Evolutionary conservation across 208 protist species (phyloP).

Genomic region (Leishmania lainsoni): DNA sequence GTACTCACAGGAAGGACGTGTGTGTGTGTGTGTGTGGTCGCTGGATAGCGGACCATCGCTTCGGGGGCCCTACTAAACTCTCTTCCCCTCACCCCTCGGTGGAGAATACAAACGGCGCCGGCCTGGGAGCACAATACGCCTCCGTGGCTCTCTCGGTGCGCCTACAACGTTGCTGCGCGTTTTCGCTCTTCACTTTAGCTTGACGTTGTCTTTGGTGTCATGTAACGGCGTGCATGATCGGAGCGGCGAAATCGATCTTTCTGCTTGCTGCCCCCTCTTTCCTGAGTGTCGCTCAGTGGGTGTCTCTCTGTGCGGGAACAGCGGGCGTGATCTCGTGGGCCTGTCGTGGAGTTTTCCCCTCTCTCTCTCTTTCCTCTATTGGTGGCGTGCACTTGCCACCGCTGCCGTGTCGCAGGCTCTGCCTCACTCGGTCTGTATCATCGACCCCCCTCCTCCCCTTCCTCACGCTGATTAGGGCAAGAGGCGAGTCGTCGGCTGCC

Average conservation of each 20-base stretch:
- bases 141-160: neutral
- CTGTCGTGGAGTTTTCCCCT: neutral
- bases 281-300: neutral
- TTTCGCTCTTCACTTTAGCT: neutral
- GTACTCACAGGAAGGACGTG: neutral
- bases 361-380: neutral
- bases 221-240: neutral
- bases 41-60: neutral
- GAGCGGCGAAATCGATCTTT: neutral
- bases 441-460: neutral
- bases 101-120: neutral
- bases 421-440: neutral
- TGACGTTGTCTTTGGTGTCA: neutral
- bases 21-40: neutral
- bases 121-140: neutral
- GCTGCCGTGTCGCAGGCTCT: neutral
- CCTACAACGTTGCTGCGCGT: neutral
- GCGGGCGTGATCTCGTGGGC: neutral
- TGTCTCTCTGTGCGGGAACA: neutral
- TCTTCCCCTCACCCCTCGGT: neutral
- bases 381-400: neutral
- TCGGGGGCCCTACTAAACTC: neutral
- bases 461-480: neutral
- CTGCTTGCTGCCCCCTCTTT: neutral
- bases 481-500: neutral